Percentiles rank a stretch among this genome's conserved stretches.
Evolutionary conservation across 805 yeast genomes (phyloP).

Genomic region (Metschnikowia arizonensis): DNA sequence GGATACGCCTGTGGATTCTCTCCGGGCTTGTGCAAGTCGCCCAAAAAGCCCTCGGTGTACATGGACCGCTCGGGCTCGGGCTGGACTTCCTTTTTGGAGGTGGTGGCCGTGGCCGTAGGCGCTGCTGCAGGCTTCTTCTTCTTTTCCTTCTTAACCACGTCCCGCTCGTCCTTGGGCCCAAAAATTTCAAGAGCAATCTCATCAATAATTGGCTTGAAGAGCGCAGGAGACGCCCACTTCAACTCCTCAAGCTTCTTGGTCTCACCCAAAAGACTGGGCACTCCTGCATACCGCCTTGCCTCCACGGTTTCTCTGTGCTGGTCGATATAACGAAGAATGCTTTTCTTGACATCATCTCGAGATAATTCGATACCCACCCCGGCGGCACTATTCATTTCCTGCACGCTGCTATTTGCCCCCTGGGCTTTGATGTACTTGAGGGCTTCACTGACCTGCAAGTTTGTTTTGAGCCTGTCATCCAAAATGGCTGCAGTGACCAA

Average conservation of each 20-base stretch:
- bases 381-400: constrained; percentile 52
- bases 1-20: constrained; percentile 90
- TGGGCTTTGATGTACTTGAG: constrained; percentile 62
- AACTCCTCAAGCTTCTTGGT: constrained; percentile 68
- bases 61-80: constrained; percentile 52
- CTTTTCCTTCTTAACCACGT: constrained; percentile 73
- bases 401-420: constrained; percentile 42
- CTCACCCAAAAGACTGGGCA: constrained; percentile 74
- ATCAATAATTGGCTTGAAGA: constrained; percentile 86
- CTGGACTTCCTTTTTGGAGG: constrained; percentile 21
- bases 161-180: constrained; percentile 97
- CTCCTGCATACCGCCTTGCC: constrained; percentile 71
- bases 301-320: constrained; percentile 56
- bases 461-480: constrained; percentile 59
- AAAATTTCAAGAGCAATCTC: constrained; percentile 62
- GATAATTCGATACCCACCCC: constrained; percentile 81
- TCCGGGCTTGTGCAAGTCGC: constrained; percentile 92
- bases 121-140: constrained; percentile 40
- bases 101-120: too few relatives aligned
- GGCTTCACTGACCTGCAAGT: constrained; percentile 77
- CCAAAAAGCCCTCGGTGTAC: constrained; percentile 94
- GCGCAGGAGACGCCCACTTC: constrained; percentile 89
- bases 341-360: constrained; percentile 56
- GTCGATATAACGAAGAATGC: constrained; percentile 57
- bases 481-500: constrained; percentile 59